A percentile compares a stretch with the other conserved stretches of the same genome.
Conservation (phyloP, 495 filamentous ascomycete genomes). For the Trichoderma parareesei region DNA sequence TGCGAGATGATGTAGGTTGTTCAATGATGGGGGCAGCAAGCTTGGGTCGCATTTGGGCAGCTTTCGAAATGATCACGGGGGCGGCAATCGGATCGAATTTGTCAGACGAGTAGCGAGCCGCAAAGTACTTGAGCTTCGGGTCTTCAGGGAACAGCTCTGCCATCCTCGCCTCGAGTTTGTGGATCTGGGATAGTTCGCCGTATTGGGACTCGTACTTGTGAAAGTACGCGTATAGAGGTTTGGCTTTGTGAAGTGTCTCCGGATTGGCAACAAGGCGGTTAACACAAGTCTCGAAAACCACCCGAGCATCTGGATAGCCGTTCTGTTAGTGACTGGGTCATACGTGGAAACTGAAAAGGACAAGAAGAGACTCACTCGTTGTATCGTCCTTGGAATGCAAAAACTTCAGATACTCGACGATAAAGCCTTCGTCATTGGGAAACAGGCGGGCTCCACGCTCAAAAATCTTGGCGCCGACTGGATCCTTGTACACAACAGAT, state of each 20-base stretch:
- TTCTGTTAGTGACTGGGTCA: neutral
- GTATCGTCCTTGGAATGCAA: constrained; percentile 83
- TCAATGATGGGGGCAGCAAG: constrained; percentile 44
- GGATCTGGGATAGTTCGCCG: constrained; percentile 80
- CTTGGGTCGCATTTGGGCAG: constrained; percentile 64
- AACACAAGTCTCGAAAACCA: constrained; percentile 89
- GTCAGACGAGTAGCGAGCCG: constrained; percentile 58
- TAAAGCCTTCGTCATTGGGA: constrained; percentile 83
- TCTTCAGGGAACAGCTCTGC: constrained; percentile 84
- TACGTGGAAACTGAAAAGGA: constrained; percentile 5
- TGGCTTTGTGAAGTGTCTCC: constrained; percentile 63
- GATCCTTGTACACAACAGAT: constrained; percentile 90
- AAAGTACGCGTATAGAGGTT: constrained; percentile 79
- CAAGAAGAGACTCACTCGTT: constrained; percentile 59
- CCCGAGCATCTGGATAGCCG: constrained; percentile 66
- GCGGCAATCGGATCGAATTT: constrained; percentile 58
- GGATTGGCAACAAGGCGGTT: constrained; percentile 65
- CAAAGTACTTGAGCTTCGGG: constrained; percentile 64
- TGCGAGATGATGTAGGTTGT: constrained; percentile 39
- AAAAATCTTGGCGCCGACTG: constrained; percentile 85
- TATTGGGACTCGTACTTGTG: constrained; percentile 92
- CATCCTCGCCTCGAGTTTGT: constrained; percentile 88
- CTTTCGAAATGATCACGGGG: constrained; percentile 74
- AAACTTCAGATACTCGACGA: constrained; percentile 91
- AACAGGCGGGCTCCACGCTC: constrained; percentile 89